phyloP scores from a whole-genome alignment of 441 rosid species.

The Adansonia gregorii region DNA sequence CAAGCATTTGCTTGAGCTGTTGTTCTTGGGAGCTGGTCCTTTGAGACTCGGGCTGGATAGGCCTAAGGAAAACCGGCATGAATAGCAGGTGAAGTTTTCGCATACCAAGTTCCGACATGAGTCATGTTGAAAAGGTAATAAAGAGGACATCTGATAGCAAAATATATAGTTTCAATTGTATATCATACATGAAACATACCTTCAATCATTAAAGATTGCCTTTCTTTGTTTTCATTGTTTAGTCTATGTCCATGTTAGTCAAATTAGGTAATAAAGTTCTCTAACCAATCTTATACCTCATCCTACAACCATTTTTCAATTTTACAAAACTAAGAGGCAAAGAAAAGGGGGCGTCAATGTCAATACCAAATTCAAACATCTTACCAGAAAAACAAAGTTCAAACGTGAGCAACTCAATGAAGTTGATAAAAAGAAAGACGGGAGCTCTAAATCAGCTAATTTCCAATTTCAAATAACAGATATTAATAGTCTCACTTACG shows the following conservation, averaged over 20 bases:
- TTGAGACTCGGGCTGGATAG: slow-evolving; percentile 49
- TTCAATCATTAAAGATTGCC: slow-evolving; percentile 9
- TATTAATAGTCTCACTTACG: slow-evolving; percentile 48
- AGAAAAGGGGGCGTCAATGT: not conserved
- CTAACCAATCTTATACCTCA: not conserved
- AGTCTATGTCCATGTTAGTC: slow-evolving; percentile 7
- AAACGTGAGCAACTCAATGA: not conserved
- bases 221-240: not conserved
- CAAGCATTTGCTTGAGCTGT: slow-evolving; percentile 78
- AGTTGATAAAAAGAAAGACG: not conserved
- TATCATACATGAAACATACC: not conserved
- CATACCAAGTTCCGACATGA: slow-evolving; percentile 7
- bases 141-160: slow-evolving; percentile 24
- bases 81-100: slow-evolving; percentile 25
- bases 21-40: slow-evolving; percentile 55
- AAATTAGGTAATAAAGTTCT: not conserved
- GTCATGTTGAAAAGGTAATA: slow-evolving; percentile 17
- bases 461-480: not conserved
- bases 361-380: not conserved
- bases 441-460: slow-evolving; percentile 2
- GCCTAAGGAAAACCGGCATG: slow-evolving; percentile 50
- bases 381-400: not conserved
- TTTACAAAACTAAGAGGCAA: slow-evolving; percentile 8
- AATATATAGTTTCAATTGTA: not conserved
- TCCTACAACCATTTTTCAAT: slow-evolving; percentile 11